Evolutionary conservation across 306 rosid genomes (phyloP), one percentile per base, ranked within the genome.

Genomic region (Lablab purpureus): DNA sequence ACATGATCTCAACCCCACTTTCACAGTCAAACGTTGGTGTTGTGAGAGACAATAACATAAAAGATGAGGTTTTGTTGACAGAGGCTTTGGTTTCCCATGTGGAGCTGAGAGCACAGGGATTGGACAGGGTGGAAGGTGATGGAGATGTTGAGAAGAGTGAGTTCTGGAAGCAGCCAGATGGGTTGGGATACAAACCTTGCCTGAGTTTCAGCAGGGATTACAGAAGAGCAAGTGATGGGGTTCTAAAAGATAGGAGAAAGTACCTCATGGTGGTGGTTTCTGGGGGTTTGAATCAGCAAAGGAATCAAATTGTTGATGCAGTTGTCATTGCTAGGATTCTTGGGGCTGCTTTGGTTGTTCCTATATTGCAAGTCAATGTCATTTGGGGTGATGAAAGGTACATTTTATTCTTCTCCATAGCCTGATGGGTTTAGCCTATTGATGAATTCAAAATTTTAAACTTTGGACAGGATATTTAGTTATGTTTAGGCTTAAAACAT

Each of bases 371-470:
- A 89, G 98, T 95, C 81, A 95, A 95, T 55, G 91, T 87, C 78
- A 95, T 95, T 67, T 95, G 99, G 99, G 99, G 94, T 47, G 99
- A 95, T 87, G 99, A 95, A 85, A 95, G 99, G 99, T 91, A 83
- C 36, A 30, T 62, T 17, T 59, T 27, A 4, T 32, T 67, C 27
- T 73, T 56, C 12, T 36, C 41, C 66, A 17, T 14, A 36, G 46
- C 4, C 25, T 45, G 36, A 19, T 28, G 66, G 56, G 15, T 54
- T 70, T 21, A 5, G 12, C 19, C 18, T 21, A 30, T 46, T 60
- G 13, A 34, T 71, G 59, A 70, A 58, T 30, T 70, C 63, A 55
- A 9, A 32, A 13, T 23, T 30, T 14, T 27, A 4, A 30, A 58
- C 2, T 30, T 28, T 52, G 67, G 41, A 65, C 17, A 17, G 19